phyloP scores from a whole-genome alignment of 2,329 filamentous ascomycete genomes.

The Arthrobotrys entomopaga region DNA sequence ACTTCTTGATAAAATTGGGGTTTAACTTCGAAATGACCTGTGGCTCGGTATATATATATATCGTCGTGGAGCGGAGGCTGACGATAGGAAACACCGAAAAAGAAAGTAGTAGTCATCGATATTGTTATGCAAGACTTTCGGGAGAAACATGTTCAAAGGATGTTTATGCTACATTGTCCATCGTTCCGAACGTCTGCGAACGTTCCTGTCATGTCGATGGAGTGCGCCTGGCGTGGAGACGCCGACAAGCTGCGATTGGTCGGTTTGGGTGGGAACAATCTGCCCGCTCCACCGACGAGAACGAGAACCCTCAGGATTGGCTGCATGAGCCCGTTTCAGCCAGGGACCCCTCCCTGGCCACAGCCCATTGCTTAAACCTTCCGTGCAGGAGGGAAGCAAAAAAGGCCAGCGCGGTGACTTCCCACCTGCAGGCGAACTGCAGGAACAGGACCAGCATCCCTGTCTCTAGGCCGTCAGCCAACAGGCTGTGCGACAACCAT shows the following conservation, averaged over 20 bases:
- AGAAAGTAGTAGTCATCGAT: conserved; percentile 3
- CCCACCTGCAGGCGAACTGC: conserved; percentile 50
- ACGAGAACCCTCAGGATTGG: conserved; percentile 48
- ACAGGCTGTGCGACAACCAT: conserved; percentile 40
- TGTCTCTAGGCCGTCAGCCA: conserved; percentile 50
- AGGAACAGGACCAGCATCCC: conserved; percentile 52
- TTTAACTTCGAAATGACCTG: neutral
- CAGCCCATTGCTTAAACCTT: conserved; percentile 53
- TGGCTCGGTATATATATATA: too few species aligned
- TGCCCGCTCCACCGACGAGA: conserved; percentile 40
- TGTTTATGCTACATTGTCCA: conserved; percentile 17
- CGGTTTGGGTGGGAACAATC: conserved; percentile 15
- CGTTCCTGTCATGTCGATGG: conserved; percentile 13
- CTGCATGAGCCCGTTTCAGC: conserved; percentile 55
- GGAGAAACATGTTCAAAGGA: conserved; percentile 12
- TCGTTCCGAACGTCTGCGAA: conserved; percentile 21
- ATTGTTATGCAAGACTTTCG: conserved; percentile 23
- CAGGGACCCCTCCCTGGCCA: conserved; percentile 41
- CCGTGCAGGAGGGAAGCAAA: conserved; percentile 45
- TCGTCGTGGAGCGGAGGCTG: conserved; percentile 29
- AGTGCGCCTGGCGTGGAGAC: conserved; percentile 42
- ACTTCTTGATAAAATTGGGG: neutral
- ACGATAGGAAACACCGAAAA: conserved; percentile 15
- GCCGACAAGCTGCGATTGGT: conserved; percentile 48
- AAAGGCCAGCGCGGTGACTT: conserved; percentile 48